Evolutionary conservation across 164 flowering plant genomes (phyloP).

Genomic region (Stephania cephalantha): DNA sequence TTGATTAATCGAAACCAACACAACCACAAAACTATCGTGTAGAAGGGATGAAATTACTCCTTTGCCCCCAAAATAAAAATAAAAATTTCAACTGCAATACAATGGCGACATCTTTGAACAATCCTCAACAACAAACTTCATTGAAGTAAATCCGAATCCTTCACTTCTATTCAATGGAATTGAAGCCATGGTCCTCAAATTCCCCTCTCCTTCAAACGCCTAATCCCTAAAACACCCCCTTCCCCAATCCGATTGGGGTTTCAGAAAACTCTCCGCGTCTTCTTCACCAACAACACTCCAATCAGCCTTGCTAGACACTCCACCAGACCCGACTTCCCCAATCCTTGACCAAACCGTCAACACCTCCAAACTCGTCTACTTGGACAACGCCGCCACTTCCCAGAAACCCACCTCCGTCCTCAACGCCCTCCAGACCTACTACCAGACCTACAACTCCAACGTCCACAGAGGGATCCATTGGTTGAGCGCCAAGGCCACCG

Average conservation of each 20-base stretch:
- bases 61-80: no score
- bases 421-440: slow-evolving; percentile 61
- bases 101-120: no score
- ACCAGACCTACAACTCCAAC: slow-evolving; percentile 71
- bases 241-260: slow-evolving; percentile 4
- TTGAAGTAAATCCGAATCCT: neutral
- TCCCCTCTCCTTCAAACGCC: neutral
- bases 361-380: slow-evolving; percentile 72
- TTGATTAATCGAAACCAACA: no score
- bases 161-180: neutral
- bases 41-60: no score
- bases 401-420: slow-evolving; percentile 81
- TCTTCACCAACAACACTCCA: slow-evolving; percentile 7
- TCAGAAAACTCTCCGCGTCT: slow-evolving; percentile 5
- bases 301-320: slow-evolving; percentile 61
- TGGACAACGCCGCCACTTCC: slow-evolving; percentile 97
- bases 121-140: no score
- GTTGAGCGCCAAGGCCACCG: slow-evolving; percentile 93
- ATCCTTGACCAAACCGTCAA: slow-evolving; percentile 93
- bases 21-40: no score
- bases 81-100: no score
- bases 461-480: slow-evolving; percentile 92
- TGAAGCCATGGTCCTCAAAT: slow-evolving; percentile 8
- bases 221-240: slow-evolving; percentile 2
- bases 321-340: slow-evolving; percentile 73